A percentile compares a stretch with the other conserved stretches of the same genome.
phyloP scores from a whole-genome alignment of 345 rosid species.

The Limnanthes douglasii region DNA sequence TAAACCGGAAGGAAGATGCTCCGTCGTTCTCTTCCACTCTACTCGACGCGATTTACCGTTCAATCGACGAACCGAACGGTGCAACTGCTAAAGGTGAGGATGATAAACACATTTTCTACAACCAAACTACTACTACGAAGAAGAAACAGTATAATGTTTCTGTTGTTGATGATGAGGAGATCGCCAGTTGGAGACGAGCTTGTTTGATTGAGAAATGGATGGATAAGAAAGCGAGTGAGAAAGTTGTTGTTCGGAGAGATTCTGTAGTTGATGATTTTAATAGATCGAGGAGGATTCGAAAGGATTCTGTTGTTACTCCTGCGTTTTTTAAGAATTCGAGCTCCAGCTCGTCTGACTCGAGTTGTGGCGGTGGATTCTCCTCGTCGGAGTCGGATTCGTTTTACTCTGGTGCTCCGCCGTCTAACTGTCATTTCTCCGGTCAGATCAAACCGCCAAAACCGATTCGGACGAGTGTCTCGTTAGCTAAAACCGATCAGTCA shows the following conservation, averaged over 20 bases:
- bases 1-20: slow-evolving; percentile 17
- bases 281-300: slow-evolving; percentile 4
- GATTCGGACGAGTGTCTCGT: slow-evolving; percentile 24
- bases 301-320: neutral
- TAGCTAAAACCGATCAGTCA: slow-evolving; percentile 3
- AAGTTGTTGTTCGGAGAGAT: slow-evolving; percentile 21
- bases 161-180: slow-evolving; percentile 6
- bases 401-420: slow-evolving; percentile 11
- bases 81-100: slow-evolving; percentile 7
- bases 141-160: slow-evolving; percentile 4
- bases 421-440: slow-evolving; percentile 3
- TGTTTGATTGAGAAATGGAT: slow-evolving; percentile 28
- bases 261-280: slow-evolving; percentile 28
- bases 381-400: slow-evolving; percentile 71
- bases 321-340: slow-evolving; percentile 24
- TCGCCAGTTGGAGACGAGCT: slow-evolving; percentile 16
- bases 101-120: slow-evolving; percentile 2
- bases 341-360: slow-evolving; percentile 66
- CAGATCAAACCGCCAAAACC: slow-evolving; percentile 43
- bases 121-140: slow-evolving; percentile 4
- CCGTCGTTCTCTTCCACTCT: slow-evolving; percentile 85
- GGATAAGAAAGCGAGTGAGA: slow-evolving; percentile 20
- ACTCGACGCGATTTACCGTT: slow-evolving; percentile 67
- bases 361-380: slow-evolving; percentile 47
- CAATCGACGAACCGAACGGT: slow-evolving; percentile 45